Conservation (phyloP, 371 early-diverging fungal species). For the Capniomyces stellatus region DNA sequence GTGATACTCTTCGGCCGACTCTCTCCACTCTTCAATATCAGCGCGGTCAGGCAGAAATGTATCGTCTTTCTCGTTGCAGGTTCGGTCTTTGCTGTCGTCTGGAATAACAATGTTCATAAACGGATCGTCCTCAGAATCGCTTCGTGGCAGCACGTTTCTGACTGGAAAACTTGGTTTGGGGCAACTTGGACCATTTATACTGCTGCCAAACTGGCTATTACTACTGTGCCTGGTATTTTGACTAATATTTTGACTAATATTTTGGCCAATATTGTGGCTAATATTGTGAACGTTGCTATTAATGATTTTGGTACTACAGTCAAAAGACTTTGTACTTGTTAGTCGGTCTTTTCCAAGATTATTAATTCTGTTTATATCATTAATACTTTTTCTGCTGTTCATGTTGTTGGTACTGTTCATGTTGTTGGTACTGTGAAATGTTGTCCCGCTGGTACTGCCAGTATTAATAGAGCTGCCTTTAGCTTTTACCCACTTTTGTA, state of each 20-base stretch:
- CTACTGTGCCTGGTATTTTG: too few relatives aligned
- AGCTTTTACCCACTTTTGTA: background rate
- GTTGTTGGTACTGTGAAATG: background rate
- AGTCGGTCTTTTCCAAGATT: background rate
- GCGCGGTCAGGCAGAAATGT: background rate
- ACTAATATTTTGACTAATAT: too few relatives aligned
- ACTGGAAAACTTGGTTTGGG: background rate
- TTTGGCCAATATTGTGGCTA: too few relatives aligned
- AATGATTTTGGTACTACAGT: too few relatives aligned
- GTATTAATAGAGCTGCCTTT: background rate
- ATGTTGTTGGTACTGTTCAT: background rate
- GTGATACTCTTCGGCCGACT: background rate
- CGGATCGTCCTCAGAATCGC: background rate
- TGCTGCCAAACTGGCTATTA: too few relatives aligned
- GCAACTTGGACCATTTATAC: too few relatives aligned
- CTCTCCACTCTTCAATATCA: background rate
- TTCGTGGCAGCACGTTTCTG: background rate
- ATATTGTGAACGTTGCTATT: too few relatives aligned
- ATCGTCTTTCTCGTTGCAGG: background rate
- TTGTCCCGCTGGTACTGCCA: background rate
- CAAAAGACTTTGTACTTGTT: too few relatives aligned
- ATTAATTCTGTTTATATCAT: background rate
- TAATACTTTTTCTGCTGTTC: background rate
- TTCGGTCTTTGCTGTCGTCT: background rate
- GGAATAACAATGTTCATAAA: background rate